Conservation (phyloP, 2,329 filamentous ascomycete species). For the Falciphora oryzae region DNA sequence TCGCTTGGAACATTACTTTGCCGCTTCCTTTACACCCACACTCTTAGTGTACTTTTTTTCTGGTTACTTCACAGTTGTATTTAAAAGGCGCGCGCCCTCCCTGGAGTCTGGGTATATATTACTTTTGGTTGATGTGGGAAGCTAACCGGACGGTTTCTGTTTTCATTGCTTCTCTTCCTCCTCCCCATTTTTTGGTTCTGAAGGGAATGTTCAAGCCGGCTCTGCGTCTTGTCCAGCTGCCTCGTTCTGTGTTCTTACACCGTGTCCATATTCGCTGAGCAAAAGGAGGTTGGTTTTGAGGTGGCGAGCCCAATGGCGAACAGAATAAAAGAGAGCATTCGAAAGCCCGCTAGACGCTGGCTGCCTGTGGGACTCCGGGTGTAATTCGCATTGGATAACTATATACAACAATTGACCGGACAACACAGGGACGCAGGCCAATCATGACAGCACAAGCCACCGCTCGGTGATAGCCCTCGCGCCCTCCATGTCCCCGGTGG, state of each 20-base stretch:
- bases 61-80: not conserved
- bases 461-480: slow-evolving; percentile 56
- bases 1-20: not conserved
- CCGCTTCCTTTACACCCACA: not conserved
- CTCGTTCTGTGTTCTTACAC: not conserved
- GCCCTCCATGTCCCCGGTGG: slow-evolving; percentile 55
- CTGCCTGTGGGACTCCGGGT: not conserved
- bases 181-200: not conserved
- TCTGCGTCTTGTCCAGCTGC: not conserved
- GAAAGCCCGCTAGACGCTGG: not conserved
- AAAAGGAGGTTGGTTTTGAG: not conserved
- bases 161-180: not conserved
- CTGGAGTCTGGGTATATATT: slow-evolving; percentile 1
- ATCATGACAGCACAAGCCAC: slow-evolving; percentile 44
- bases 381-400: not conserved
- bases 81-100: not conserved
- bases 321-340: not conserved
- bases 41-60: not conserved
- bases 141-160: not conserved
- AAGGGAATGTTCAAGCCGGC: not conserved
- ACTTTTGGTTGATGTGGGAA: not conserved
- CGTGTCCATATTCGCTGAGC: not conserved
- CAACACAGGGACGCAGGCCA: not conserved
- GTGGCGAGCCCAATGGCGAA: not conserved
- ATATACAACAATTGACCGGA: no score